Base-by-base conservation (phyloP, 2,329 filamentous ascomycete genomes). In the Colletotrichum limetticola region DNA sequence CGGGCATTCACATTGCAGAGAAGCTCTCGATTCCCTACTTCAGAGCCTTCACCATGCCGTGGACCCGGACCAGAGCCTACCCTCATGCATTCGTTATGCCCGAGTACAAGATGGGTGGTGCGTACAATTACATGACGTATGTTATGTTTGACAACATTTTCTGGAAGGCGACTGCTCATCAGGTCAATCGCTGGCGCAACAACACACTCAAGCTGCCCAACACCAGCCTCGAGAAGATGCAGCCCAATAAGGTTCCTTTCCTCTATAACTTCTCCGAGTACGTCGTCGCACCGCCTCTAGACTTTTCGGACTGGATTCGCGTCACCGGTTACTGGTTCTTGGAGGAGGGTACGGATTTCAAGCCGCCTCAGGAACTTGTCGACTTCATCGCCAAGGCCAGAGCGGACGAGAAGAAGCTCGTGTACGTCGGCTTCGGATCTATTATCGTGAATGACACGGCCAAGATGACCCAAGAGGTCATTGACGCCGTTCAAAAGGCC, bases 251-350 rank as follows among this genome's bases (percentile, higher is more conserved):
- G 81, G 95, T 98, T n/a, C 97, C 97, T 0, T 99, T 99, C 82
- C 83, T 99, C 58, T 99, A 99, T 86, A 98, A 98, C 83, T 98
- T 98, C 82, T 97, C 94, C 68, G 95, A 95, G 0, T 93, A 91
- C 12, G 97, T 99, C 14, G 97, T 99, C n/a, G 91, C 94, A 2
- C 96, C 95, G 32, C 97, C 97, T 19, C 87, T 98, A 1, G 97
- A 99, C 83, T 99, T 95, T 83, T 96, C 94, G 55, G 97, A 98
- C 82, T 99, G 97, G 97, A 97, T 99, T 80, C 91, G 95, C 56
- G 94, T 98, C 8, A 98, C 97, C 0, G 97, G 97, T 0, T 98
- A 99, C 84, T 99, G 97, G 97, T 98, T 99, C 82, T 85, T 99
- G 61, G 93, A 98, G 76, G 96, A 98, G 81, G 88, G 86, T 4